Base-by-base conservation (phyloP, 2,329 filamentous ascomycete species). In the Catunica adiposa region DNA sequence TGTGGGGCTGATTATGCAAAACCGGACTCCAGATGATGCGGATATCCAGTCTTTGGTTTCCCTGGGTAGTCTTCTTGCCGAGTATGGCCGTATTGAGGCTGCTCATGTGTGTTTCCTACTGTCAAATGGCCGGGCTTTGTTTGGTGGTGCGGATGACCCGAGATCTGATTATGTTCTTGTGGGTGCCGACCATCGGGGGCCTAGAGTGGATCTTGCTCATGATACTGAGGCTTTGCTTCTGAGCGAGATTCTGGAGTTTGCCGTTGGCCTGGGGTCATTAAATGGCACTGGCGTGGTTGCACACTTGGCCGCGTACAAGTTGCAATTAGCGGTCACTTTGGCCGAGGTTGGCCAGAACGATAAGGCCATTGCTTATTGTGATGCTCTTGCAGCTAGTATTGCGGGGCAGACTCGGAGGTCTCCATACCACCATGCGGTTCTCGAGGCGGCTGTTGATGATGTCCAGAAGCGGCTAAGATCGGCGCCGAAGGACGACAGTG, bases 211-310 rank as follows among this genome's bases (percentile, higher is more conserved):
- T 53, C 83, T 89, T 60, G 82, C 82, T 54, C 80, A 83, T 60
- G 89, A 97, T 62, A 76, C 86, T 5, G 89, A 97, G 64, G 79
- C 88, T 3, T 79, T 96, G n/a, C 73, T 96, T 53, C 77, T 98
- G n/a, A 97, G 88, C 44, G 92, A 99, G 67, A 81, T 95, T 0
- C 97, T 94, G 63, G 92, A 99, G 66, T 97, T 88, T 66, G 89
- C 86, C 0, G 73, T 87, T 9, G 86, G 86, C 8, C 76, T 97
- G 14, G 77, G 76, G 22, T 72, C 73, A 26, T 74, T 76, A 1
- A 70, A 74, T 8, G 68, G 74, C 0, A 26, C 29, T 11, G 26
- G 26, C 17, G 31, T 52, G 31, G 42, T 54, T 15, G 53, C 56
- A 11, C 89, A 98, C 67, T 71, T 99, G 34, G 81, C 94, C 57